Conservation (phyloP, 805 yeast genomes). For the Gaillardinia entomophila region DNA sequence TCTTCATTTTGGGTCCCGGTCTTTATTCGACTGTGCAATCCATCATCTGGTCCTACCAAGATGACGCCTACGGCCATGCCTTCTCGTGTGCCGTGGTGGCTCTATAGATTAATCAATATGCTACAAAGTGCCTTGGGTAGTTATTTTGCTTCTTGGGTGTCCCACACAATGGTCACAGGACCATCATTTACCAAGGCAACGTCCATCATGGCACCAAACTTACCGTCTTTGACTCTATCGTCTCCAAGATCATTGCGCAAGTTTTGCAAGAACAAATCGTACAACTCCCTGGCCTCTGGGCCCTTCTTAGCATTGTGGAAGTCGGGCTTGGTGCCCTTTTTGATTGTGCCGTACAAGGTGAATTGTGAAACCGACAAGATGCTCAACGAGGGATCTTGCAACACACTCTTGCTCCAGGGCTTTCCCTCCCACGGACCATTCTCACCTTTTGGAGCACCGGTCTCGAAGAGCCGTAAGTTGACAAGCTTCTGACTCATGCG, state of each 20-base stretch:
- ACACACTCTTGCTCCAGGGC: conserved; percentile 68
- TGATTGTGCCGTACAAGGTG: conserved; percentile 78
- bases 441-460: conserved; percentile 42
- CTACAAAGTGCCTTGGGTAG: no score
- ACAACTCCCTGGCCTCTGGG: conserved; percentile 42
- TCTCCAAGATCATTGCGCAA: conserved; percentile 51
- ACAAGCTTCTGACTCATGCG: conserved; percentile 64
- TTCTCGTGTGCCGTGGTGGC: conserved; percentile 45
- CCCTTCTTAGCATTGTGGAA: conserved; percentile 92
- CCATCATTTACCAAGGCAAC: conserved; percentile 87
- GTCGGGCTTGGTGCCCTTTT: conserved; percentile 93
- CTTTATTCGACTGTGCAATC: conserved; percentile 50
- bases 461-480: conserved; percentile 69
- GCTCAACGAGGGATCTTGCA: conserved; percentile 62
- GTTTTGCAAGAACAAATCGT: conserved; percentile 46
- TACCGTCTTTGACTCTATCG: conserved; percentile 75
- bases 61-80: conserved; percentile 44
- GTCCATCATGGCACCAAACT: conserved; percentile 97
- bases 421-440: conserved; percentile 42
- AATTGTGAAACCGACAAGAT: conserved; percentile 89
- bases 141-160: no score
- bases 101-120: conserved; percentile 3
- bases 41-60: conserved; percentile 45
- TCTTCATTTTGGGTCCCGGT: conserved; percentile 57
- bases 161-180: conserved; percentile 83